Base-by-base conservation (phyloP, 148 eudicot genomes). In the Amaranthus palmeri region DNA sequence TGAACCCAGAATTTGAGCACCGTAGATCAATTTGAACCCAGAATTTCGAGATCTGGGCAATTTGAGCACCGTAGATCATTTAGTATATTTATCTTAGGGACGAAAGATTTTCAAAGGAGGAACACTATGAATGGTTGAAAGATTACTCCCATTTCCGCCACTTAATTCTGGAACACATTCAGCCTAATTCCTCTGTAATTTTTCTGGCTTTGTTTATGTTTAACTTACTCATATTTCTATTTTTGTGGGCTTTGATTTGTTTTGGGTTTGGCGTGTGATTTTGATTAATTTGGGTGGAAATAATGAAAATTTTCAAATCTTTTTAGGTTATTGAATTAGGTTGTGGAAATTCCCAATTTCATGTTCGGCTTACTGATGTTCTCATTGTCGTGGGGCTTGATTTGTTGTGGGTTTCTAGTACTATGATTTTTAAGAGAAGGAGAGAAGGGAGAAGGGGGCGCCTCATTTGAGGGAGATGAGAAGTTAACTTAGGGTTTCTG, bases 61-160 rank as follows among this genome's bases (percentile, higher is more conserved):
- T n/a, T n/a, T n/a, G n/a, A n/a, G n/a, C n/a, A n/a, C n/a, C n/a
- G n/a, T n/a, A n/a, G n/a, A n/a, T n/a, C n/a, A 15, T 57, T 59
- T 3, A 3, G 8, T 1, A 15, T 3, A 58, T 53, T 4, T 36
- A 10, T 47, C 45, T 46, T 84, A 92, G 97, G 99, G 90, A 95
- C 64, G 86, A 83, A 67, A 89, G 99, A 75, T 95, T 95, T 72
- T 57, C 82, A 41, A 74, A 73, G 4, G 99, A 91, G 71, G 96
- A 95, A 56, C 97, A 91, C 76, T 95, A 95, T 61, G 97, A 95
- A 78, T 95, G 99, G 96, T 80, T 95, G 57, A 95, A 95, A 83
- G 97, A 95, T 69, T 95, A 95, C 66, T 85, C 99, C 14, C 93
- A 92, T 81, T 91, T 95, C 54, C 96, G 90, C 11, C 96, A 91